Evolutionary conservation across 208 protist genomes (phyloP).

Genomic region (Acanthamoeba lenticulata): DNA sequence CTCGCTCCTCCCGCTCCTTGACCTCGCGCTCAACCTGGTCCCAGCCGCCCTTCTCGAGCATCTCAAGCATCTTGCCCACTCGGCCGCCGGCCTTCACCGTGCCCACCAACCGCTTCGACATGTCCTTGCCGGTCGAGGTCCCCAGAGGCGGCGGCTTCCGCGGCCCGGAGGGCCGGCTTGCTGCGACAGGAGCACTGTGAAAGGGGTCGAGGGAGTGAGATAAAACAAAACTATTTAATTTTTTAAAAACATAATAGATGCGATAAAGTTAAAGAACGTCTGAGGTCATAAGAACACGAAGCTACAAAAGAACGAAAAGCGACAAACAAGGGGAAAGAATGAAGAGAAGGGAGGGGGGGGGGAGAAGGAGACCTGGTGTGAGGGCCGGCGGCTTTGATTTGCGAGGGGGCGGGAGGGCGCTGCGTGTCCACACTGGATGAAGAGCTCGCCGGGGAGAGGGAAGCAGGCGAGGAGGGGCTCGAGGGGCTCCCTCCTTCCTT

Average conservation of each 20-base stretch:
- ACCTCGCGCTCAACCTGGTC: background rate
- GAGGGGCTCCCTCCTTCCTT: background rate
- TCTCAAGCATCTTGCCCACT: background rate
- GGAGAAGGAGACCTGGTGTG: background rate
- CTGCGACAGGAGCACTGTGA: too few species aligned
- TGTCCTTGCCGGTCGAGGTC: background rate
- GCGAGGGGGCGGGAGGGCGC: background rate
- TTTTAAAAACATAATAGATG: background rate
- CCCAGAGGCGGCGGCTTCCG: background rate
- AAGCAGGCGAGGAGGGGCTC: background rate
- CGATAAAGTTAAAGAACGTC: background rate
- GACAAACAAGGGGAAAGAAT: background rate
- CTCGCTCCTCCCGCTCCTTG: background rate
- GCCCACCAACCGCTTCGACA: background rate
- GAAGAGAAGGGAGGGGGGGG: background rate
- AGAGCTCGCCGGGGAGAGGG: background rate
- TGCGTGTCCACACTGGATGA: background rate
- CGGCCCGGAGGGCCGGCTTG: background rate
- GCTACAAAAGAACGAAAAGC: background rate
- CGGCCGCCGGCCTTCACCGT: background rate
- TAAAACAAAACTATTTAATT: too few species aligned
- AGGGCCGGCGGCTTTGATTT: background rate
- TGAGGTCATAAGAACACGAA: background rate
- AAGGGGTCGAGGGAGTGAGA: too few species aligned
- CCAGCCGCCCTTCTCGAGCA: background rate